Conservation (phyloP, 1,284 basidiomycete genomes). For the Trichosporon sp. region DNA sequence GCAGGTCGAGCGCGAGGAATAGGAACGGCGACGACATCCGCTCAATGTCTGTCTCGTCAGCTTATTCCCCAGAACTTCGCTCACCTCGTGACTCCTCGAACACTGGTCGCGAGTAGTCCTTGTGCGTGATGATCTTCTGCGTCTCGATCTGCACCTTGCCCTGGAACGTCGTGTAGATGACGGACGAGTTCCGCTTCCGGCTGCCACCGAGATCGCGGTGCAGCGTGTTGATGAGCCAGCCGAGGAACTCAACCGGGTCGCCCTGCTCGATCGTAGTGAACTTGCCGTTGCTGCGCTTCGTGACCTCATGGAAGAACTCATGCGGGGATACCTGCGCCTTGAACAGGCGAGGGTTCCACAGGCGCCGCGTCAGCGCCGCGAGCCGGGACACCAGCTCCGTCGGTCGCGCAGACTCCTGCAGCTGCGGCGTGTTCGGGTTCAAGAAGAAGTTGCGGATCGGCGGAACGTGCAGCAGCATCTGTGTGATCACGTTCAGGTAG, state of each 20-base stretch:
- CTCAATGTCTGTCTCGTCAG: constrained; percentile 65
- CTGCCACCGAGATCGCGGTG: constrained; percentile 88
- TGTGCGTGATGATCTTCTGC: constrained; percentile 79
- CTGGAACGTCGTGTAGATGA: constrained; percentile 90
- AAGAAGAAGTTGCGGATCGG: constrained; percentile 84
- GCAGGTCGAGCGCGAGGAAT: constrained; percentile 90
- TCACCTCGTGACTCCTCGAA: constrained; percentile 89
- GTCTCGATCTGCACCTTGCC: constrained; percentile 89
- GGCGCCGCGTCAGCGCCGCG: constrained; percentile 75
- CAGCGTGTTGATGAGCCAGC: constrained; percentile 90
- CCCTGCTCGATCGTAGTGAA: constrained; percentile 90
- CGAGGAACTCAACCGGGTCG: constrained; percentile 92
- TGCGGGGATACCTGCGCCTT: constrained; percentile 98
- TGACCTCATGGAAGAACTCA: constrained; percentile 96
- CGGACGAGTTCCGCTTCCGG: constrained; percentile 78
- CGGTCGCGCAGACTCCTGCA: constrained; percentile 39
- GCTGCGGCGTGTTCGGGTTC: constrained; percentile 58
- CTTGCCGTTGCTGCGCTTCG: constrained; percentile 76
- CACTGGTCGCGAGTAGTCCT: constrained; percentile 71
- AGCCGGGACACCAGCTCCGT: constrained; percentile 82
- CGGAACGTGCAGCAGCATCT: constrained; percentile 83
- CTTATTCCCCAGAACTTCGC: constrained; percentile 16
- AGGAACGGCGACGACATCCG: constrained; percentile 84
- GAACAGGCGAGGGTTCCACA: constrained; percentile 95
- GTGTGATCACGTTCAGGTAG: constrained; percentile 95